phyloP scores from a whole-genome alignment of 192 early-diverging fungal genomes.

The Linnemannia exigua region DNA sequence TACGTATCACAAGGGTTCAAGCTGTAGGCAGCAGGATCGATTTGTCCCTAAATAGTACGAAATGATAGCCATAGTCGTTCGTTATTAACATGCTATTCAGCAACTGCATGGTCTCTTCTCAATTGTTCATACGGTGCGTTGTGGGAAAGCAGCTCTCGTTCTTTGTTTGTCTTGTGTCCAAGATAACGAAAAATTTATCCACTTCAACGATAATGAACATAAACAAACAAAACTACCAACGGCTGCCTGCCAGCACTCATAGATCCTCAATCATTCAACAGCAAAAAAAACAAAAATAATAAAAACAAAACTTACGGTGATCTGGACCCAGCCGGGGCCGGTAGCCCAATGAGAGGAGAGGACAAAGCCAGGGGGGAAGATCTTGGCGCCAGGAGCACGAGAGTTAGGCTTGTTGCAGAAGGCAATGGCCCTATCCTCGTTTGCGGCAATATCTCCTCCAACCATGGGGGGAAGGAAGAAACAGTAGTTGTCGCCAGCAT shows the following conservation, averaged over 20 bases:
- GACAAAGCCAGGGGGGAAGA: constrained; percentile 62
- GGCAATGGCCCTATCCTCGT: constrained; percentile 62
- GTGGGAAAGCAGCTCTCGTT: neutral
- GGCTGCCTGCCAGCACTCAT: too few relatives aligned
- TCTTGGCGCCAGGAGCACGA: constrained; percentile 61
- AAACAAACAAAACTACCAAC: neutral
- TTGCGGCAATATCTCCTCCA: constrained; percentile 58
- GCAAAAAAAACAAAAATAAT: too few relatives aligned
- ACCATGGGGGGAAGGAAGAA: constrained; percentile 54
- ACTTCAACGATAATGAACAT: neutral
- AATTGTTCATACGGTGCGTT: neutral
- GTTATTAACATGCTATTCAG: neutral
- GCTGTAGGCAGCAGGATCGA: constrained; percentile 40
- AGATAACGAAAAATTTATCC: constrained; percentile 1
- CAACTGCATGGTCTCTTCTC: neutral
- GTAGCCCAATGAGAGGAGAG: constrained; percentile 59
- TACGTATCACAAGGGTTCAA: constrained; percentile 48
- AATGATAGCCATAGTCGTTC: neutral
- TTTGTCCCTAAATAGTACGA: constrained; percentile 29
- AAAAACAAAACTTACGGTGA: constrained; percentile 54
- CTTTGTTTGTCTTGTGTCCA: neutral
- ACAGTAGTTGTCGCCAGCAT: constrained; percentile 43
- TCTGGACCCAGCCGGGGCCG: constrained; percentile 63
- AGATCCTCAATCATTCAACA: neutral
- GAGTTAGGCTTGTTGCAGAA: constrained; percentile 64